Base-by-base conservation (phyloP, 768 basidiomycete genomes). In the Polyporus arcularius region DNA sequence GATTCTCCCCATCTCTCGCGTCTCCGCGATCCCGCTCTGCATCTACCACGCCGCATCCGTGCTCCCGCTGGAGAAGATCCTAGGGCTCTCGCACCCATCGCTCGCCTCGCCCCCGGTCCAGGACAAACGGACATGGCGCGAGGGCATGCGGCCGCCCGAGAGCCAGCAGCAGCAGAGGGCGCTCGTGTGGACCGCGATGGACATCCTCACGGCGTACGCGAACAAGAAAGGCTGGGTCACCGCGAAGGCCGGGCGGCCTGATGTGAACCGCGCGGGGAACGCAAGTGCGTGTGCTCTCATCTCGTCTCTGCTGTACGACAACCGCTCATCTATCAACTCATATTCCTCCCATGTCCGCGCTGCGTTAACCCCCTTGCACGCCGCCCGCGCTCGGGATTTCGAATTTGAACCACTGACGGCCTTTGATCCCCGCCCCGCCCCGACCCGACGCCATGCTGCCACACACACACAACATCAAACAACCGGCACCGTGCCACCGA, bases 191-290 rank as follows among this genome's bases (percentile, higher is more conserved):
- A 94, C 93, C 0, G 88, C 94, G 4, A 92, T 90, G 78, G 90
- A 93, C 65, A 80, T 98, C 51, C 80, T 97, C 61, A 85, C 82
- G 4, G 86, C 88, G 3, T 90, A 89, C 72, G 94, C 96, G 1
- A 71, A 82, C 52, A 77, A 80, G 58, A 92, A 89, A 71, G 89
- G 91, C 18, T 94, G 89, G 87, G 73, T 95, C 43, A 98, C 96
- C 35, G 95, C 96, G 10, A 91, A 94, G 73, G 92, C 92, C 5
- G 95, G 94, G 1, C 74, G 96, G 62, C 89, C 94, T 2, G 96
- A 98, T 74, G 77, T 90, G 26, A 88, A 93, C 69, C 84, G 96
- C 43, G 92, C 96, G 3, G 96, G 94, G 35, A 96, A 96, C 71
- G 85, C 87, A 11, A 87, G 94, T 94, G 71, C 72, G 92, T 83